phyloP scores from a whole-genome alignment of 2,329 filamentous ascomycete genomes.

The Colletotrichum abscissum region DNA sequence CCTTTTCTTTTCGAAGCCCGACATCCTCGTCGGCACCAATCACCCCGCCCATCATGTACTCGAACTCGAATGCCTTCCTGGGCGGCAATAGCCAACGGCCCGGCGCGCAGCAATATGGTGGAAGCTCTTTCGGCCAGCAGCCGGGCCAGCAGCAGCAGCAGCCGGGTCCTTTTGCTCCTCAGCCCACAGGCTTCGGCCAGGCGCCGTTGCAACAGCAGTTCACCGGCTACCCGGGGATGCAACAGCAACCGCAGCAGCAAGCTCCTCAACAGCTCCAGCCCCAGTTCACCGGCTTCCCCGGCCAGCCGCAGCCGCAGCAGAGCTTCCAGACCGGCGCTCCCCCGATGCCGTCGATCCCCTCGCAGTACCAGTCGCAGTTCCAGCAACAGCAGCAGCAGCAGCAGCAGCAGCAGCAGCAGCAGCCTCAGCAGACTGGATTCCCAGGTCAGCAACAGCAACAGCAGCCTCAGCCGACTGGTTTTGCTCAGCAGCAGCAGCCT shows the following conservation, averaged over 20 bases:
- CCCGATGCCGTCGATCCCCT: slow-evolving; percentile 69
- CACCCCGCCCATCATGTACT: slow-evolving; percentile 75
- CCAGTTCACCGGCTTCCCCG: slow-evolving; percentile 56
- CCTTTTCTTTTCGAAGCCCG: slow-evolving; percentile 13
- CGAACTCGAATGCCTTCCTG: slow-evolving; percentile 86
- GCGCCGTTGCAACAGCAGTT: slow-evolving; percentile 67
- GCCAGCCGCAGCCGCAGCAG: slow-evolving; percentile 63
- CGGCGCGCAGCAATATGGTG: slow-evolving; percentile 69
- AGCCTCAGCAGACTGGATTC: slow-evolving; percentile 57
- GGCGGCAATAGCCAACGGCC: slow-evolving; percentile 83
- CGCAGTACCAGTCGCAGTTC: slow-evolving; percentile 70
- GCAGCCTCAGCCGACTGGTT: slow-evolving; percentile 55
- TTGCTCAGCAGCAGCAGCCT: slow-evolving; percentile 51
- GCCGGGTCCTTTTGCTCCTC: slow-evolving; percentile 65
- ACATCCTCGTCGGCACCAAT: slow-evolving; percentile 23
- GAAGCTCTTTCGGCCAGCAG: slow-evolving; percentile 61
- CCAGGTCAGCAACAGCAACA: slow-evolving; percentile 54
- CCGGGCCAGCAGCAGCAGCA: slow-evolving; percentile 58
- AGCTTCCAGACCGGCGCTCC: slow-evolving; percentile 71
- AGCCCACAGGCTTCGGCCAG: slow-evolving; percentile 71
- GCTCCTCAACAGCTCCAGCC: slow-evolving; percentile 64
- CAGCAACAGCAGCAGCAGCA: slow-evolving; percentile 56
- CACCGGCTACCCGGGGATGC: slow-evolving; percentile 69
- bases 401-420: slow-evolving; percentile 48
- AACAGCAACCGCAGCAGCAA: slow-evolving; percentile 72